Base-by-base conservation (phyloP, 1,284 basidiomycete species). In the Anthracocystis setariae region DNA sequence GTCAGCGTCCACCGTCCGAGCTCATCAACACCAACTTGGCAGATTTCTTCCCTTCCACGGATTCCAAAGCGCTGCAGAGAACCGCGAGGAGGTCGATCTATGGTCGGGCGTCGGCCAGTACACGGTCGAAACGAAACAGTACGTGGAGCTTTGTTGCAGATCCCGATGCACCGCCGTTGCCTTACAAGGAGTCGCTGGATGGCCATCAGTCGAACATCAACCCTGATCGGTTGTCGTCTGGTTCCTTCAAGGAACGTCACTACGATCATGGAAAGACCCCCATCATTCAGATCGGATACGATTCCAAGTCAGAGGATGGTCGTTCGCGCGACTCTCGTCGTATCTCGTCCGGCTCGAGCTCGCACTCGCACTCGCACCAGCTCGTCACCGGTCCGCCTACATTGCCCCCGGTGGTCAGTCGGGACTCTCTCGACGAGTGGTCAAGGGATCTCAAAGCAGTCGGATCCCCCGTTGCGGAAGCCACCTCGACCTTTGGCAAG, bases 11-110 rank as follows among this genome's bases (percentile, higher is more conserved):
- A 0, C 94, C 96, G 0, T 93, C 91, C 81, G 95, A 98, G 83
- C 88, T 98, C 73, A 98, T 98, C 84, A 93, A 94, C 29, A 95
- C 88, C n/a, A 94, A 98, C 82, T 84, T 98, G 42, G 90, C 91
- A 20, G 94, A 97, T 62, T 99, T 92, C 86, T 99, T 99, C 88
- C 96, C 95, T 1, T 88, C 88, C 62, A 91, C 93, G 1, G 92
- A 96, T 85, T 93, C 91, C 85, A 93, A 65, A 39, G 77, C 80
- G 8, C 60, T 82, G 45, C 77, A 79, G 59, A 66, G 76, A 13
- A 66, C 78, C 1, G 78, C 78, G 21, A 62, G 78, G 18, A 57
- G 74, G 18, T 75, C 72, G n/a, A 66, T 80, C 46, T 80, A 80
- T 43, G 76, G 78, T 8, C 57, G 74, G 12, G 62, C 74, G 9